Evolutionary conservation across 257 asterid genomes (phyloP).

Genomic region (Linaria vulgaris): DNA sequence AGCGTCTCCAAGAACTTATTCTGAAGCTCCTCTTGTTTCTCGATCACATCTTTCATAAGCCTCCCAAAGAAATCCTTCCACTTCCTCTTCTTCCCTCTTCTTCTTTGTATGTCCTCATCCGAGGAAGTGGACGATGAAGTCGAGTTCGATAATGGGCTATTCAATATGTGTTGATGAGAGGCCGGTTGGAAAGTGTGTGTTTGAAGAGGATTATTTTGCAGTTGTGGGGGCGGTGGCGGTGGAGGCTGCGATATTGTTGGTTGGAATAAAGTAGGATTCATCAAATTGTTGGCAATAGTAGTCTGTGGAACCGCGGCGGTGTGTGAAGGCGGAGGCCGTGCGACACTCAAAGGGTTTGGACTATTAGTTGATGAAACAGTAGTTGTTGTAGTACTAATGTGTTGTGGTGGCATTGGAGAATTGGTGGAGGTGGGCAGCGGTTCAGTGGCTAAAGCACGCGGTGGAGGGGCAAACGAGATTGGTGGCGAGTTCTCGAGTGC

Average conservation of each 20-base stretch:
- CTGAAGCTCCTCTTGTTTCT: slow-evolving; percentile 85
- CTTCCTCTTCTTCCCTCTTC: slow-evolving; percentile 67
- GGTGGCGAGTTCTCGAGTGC: slow-evolving; percentile 61
- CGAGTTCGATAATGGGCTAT: slow-evolving; percentile 40
- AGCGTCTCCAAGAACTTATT: slow-evolving; percentile 63
- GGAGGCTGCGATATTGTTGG: slow-evolving; percentile 21
- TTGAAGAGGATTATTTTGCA: slow-evolving; percentile 18
- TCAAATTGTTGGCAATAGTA: slow-evolving; percentile 10
- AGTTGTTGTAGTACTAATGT: slow-evolving; percentile 16
- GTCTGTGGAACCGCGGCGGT: slow-evolving; percentile 13
- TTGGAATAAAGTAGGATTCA: slow-evolving; percentile 26
- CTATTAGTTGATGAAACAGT: slow-evolving; percentile 67
- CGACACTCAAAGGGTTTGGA: slow-evolving; percentile 35
- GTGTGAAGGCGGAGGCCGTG: slow-evolving; percentile 46
- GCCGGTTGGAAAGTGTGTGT: neutral
- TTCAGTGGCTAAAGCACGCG: slow-evolving; percentile 23
- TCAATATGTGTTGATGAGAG: slow-evolving; percentile 23
- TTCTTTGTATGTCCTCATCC: slow-evolving; percentile 69
- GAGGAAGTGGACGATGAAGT: slow-evolving; percentile 83
- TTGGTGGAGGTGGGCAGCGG: slow-evolving; percentile 15
- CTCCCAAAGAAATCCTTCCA: slow-evolving; percentile 75
- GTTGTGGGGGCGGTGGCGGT: slow-evolving; percentile 11
- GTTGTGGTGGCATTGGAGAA: slow-evolving; percentile 23
- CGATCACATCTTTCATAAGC: slow-evolving; percentile 58
- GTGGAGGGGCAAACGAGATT: slow-evolving; percentile 38